phyloP scores from a whole-genome alignment of 495 filamentous ascomycete species.

The Pseudomonodictys pantanalensis region DNA sequence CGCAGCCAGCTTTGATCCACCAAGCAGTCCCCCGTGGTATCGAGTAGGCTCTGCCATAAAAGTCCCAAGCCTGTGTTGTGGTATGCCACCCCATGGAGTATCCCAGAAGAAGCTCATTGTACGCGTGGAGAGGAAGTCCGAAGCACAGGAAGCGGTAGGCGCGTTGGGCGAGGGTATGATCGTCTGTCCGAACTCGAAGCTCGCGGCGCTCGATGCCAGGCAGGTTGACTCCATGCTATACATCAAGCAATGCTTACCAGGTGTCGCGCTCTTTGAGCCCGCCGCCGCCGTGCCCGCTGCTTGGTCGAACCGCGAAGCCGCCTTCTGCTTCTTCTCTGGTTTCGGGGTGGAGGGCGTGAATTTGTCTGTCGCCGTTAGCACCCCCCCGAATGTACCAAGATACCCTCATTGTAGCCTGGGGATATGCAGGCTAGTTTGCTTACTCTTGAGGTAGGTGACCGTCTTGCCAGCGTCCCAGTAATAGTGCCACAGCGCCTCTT shows the following conservation, averaged over 20 bases:
- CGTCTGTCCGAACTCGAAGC: no score
- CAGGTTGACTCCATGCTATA: constrained; percentile 13
- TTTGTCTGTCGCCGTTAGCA: constrained; percentile 19
- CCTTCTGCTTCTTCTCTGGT: constrained; percentile 34
- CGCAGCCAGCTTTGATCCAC: constrained; percentile 85
- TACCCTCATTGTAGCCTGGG: no score
- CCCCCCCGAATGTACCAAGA: background rate
- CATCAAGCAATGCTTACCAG: constrained; percentile 21
- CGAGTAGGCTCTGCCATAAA: constrained; percentile 63
- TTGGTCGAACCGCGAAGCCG: constrained; percentile 44
- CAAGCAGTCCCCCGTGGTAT: constrained; percentile 64
- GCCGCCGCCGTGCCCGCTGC: constrained; percentile 34
- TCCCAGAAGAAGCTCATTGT: constrained; percentile 68
- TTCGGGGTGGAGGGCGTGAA: constrained; percentile 35
- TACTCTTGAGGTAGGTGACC: constrained; percentile 71
- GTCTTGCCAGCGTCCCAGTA: constrained; percentile 89
- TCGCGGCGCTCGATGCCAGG: constrained; percentile 2
- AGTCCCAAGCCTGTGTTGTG: constrained; percentile 61
- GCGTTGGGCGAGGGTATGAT: no score
- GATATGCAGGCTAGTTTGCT: no score
- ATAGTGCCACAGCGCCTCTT: constrained; percentile 92
- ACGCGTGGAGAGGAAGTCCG: background rate
- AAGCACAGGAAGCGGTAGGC: constrained; percentile 4
- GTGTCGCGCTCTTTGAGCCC: background rate
- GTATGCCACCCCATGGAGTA: constrained; percentile 80